phyloP scores from a whole-genome alignment of 768 basidiomycete genomes.

The Lactarius sanguifluus region DNA sequence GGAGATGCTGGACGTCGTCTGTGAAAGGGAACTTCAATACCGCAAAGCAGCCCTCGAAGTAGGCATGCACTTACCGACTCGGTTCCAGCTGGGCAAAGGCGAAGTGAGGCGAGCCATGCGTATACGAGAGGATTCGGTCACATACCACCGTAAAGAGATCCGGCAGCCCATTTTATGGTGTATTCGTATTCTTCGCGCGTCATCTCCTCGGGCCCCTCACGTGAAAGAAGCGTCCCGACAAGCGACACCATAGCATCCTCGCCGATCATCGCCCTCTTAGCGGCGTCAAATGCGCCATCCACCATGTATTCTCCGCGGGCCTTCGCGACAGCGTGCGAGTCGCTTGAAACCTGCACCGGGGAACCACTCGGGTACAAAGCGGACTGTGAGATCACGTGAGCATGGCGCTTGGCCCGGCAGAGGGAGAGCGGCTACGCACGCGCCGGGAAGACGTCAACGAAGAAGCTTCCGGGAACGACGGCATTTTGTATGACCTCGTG shows the following conservation, averaged over 20 bases:
- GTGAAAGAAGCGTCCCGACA: constrained; percentile 23
- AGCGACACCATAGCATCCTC: constrained; percentile 26
- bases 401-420: background rate
- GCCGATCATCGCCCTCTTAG: constrained; percentile 24
- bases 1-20: constrained; percentile 25
- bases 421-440: constrained; percentile 2
- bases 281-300: constrained; percentile 25
- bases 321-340: constrained; percentile 24
- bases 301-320: constrained; percentile 28
- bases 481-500: constrained; percentile 30
- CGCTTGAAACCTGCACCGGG: constrained; percentile 30
- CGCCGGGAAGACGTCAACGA: constrained; percentile 26
- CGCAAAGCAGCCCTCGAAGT: background rate
- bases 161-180: constrained; percentile 30
- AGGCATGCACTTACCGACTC: constrained; percentile 22
- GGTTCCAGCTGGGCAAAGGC: constrained; percentile 15
- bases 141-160: constrained; percentile 28
- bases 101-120: background rate
- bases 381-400: constrained; percentile 24
- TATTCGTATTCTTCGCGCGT: constrained; percentile 29
- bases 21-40: background rate
- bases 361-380: constrained; percentile 29
- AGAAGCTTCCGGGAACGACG: constrained; percentile 29
- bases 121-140: background rate
- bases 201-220: constrained; percentile 26